phyloP scores from a whole-genome alignment of 768 basidiomycete genomes.

The Trametes meyenii region DNA sequence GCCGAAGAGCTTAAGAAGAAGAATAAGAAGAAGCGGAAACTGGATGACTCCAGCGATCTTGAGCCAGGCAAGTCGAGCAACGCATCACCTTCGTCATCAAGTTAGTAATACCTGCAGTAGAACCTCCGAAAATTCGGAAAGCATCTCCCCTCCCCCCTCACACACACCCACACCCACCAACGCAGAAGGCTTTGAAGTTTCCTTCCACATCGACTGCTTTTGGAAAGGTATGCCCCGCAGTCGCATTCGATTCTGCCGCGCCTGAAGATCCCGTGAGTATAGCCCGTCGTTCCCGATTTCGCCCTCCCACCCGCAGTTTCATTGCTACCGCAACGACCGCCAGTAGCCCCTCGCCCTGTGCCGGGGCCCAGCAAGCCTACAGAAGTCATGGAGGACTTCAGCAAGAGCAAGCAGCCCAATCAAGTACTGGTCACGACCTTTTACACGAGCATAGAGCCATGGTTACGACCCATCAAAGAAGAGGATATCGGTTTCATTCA shows the following conservation, averaged over 20 bases:
- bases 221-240: slow-evolving; percentile 49
- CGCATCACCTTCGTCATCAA: slow-evolving; percentile 7
- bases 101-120: slow-evolving; percentile 36
- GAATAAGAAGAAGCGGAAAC: slow-evolving; percentile 84
- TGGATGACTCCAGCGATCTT: slow-evolving; percentile 71
- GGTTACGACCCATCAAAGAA: slow-evolving; percentile 86
- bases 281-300: slow-evolving; percentile 59
- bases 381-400: slow-evolving; percentile 89
- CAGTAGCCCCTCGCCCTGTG: slow-evolving; percentile 61
- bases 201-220: slow-evolving; percentile 44
- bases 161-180: slow-evolving; percentile 36
- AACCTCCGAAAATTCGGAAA: slow-evolving; percentile 51
- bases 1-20: slow-evolving; percentile 63
- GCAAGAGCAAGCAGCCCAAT: slow-evolving; percentile 71
- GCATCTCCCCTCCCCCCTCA: slow-evolving; percentile 51
- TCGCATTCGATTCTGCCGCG: not conserved
- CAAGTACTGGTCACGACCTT: slow-evolving; percentile 77
- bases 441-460: slow-evolving; percentile 87
- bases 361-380: slow-evolving; percentile 84
- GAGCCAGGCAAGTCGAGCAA: slow-evolving; percentile 52
- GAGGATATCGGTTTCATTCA: slow-evolving; percentile 96
- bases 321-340: slow-evolving; percentile 64
- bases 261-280: not conserved
- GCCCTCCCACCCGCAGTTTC: slow-evolving; percentile 50
- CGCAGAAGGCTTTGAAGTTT: slow-evolving; percentile 59